phyloP scores from a whole-genome alignment of 2,329 filamentous ascomycete species.

The Aspergillus uvarum region DNA sequence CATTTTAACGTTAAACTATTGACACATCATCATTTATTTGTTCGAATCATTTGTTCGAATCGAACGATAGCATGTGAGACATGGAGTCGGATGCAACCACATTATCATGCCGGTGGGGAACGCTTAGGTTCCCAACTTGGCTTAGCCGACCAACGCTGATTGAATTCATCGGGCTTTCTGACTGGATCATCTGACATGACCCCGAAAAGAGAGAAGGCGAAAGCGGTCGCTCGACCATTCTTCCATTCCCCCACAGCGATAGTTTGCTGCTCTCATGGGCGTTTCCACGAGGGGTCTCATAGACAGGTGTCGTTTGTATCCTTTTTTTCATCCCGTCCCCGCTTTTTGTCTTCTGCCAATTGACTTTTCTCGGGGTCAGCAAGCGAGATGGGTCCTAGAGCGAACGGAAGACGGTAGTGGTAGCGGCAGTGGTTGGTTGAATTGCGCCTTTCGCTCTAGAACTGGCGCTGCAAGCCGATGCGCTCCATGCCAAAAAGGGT shows the following conservation, averaged over 20 bases:
- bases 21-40: constrained; percentile 4
- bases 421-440: constrained; percentile 2
- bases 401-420: not conserved
- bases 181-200: constrained; percentile 3
- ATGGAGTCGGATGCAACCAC: constrained; percentile 17
- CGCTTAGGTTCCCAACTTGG: not conserved
- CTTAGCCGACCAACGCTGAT: not conserved
- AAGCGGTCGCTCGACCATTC: not conserved
- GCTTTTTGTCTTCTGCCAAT: not conserved
- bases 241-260: not conserved
- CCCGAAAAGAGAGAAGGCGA: not conserved
- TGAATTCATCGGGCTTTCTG: constrained; percentile 4
- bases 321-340: constrained; percentile 1
- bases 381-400: not conserved
- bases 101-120: constrained; percentile 16
- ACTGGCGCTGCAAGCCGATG: constrained; percentile 1
- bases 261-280: not conserved
- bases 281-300: not conserved
- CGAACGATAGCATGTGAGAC: constrained; percentile 19
- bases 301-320: not conserved
- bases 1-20: constrained; percentile 6
- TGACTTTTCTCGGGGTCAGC: not conserved
- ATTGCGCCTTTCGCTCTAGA: constrained; percentile 5
- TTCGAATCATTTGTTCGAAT: not conserved
- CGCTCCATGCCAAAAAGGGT: constrained; percentile 7